These are phyloP conservation scores for Aaosphaeria pasadenensis DNA, from an alignment of 2,329 filamentous ascomycete genomes.

Conservation along the genomic window DNA sequence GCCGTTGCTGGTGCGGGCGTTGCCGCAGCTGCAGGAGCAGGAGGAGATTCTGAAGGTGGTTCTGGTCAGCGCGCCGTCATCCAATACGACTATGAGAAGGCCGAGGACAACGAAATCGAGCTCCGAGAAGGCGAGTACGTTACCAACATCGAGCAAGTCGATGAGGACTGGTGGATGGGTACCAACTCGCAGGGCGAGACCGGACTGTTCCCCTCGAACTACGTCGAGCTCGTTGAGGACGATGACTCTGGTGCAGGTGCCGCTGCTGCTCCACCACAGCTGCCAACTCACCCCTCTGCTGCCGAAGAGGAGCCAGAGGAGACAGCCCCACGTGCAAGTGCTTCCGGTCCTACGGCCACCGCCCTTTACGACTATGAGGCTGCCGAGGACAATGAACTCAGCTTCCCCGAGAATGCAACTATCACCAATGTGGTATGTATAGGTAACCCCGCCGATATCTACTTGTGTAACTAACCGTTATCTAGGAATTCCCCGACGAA, in stretches of 20 bases:
- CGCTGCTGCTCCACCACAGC: conserved; percentile 33
- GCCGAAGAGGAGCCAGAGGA: conserved; percentile 26
- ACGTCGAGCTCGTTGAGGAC: conserved; percentile 77
- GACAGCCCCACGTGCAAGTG: conserved; percentile 30
- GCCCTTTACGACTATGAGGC: conserved; percentile 96
- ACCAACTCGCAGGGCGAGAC: conserved; percentile 80
- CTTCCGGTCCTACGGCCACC: conserved; percentile 66
- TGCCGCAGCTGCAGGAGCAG: conserved; percentile 37
- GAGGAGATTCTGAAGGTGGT: conserved; percentile 23
- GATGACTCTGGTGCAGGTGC: conserved; percentile 47
- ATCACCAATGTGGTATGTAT: conserved; percentile 74
- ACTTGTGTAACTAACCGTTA: conserved; percentile 21
- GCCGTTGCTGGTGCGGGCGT: conserved; percentile 44
- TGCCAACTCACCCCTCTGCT: conserved; percentile 41
- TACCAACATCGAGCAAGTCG: conserved; percentile 93
- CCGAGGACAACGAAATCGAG: conserved; percentile 95
- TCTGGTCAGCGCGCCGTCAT: conserved; percentile 72
- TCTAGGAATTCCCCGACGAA: conserved; percentile 89
- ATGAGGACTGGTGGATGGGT: conserved; percentile 99
- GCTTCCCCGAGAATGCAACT: conserved; percentile 85
- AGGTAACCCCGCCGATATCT: conserved; percentile 38
- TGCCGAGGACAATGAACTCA: conserved; percentile 83
- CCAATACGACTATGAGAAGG: conserved; percentile 95
- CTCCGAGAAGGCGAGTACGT: conserved; percentile 85
- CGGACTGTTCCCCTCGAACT: conserved; percentile 95